Conservation (phyloP, 2,329 filamentous ascomycete species). For the Xylariales sp. region DNA sequence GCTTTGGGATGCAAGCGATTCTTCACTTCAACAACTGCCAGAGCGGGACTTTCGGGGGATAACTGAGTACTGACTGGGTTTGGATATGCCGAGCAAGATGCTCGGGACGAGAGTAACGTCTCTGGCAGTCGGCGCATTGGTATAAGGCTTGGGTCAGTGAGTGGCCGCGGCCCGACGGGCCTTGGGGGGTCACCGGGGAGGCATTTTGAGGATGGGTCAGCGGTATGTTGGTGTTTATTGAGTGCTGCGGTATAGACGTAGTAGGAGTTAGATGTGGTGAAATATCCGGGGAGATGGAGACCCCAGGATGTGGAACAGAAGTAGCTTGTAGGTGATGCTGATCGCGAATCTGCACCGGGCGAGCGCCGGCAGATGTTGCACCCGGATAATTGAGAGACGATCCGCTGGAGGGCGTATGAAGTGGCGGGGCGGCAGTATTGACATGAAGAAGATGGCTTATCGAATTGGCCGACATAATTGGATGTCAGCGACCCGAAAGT, state of each 20-base stretch:
- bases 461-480: constrained; percentile 9
- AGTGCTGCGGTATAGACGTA: not conserved
- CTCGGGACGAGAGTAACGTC: constrained; percentile 48
- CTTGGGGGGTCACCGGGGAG: constrained; percentile 3
- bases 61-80: constrained; percentile 11
- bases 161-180: constrained; percentile 13
- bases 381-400: constrained; percentile 1
- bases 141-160: constrained; percentile 30
- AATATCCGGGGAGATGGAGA: not conserved
- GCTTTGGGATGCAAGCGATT: too few relatives aligned
- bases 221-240: not conserved
- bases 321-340: constrained; percentile 1
- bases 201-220: not conserved
- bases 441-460: constrained; percentile 7
- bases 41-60: too few relatives aligned
- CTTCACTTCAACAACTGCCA: too few relatives aligned
- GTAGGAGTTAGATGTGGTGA: constrained; percentile 3
- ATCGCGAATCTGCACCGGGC: too few relatives aligned
- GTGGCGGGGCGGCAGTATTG: constrained; percentile 5
- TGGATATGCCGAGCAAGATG: constrained; percentile 39
- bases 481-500: constrained; percentile 2
- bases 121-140: constrained; percentile 47
- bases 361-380: too few relatives aligned
- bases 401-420: constrained; percentile 1
- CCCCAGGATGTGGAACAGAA: not conserved